Evolutionary conservation across 495 filamentous ascomycete genomes (phyloP).

Genomic region (Talaromyces adpressus): DNA sequence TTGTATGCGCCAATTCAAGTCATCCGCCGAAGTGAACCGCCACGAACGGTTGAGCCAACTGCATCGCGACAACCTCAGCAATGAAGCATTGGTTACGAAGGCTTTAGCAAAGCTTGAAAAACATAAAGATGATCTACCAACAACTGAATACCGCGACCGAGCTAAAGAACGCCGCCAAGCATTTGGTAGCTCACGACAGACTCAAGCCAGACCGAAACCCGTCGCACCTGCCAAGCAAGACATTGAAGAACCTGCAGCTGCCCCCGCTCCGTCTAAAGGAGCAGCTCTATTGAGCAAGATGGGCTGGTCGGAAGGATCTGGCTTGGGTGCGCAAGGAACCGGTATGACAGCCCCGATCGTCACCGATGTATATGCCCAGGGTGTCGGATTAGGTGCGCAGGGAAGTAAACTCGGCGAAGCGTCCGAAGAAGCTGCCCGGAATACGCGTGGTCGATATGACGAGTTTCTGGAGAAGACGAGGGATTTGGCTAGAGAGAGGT

Average conservation of each 20-base stretch:
- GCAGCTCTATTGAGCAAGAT: slow-evolving; percentile 81
- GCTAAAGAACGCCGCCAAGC: slow-evolving; percentile 74
- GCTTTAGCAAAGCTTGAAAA: slow-evolving; percentile 54
- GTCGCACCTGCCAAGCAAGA: slow-evolving; percentile 20
- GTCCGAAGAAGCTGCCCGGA: slow-evolving; percentile 65
- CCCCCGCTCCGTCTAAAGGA: slow-evolving; percentile 61
- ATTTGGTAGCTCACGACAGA: slow-evolving; percentile 59
- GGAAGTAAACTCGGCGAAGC: slow-evolving; percentile 83
- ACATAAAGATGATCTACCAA: slow-evolving; percentile 25
- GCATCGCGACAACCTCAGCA: slow-evolving; percentile 63
- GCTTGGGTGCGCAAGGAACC: slow-evolving; percentile 72
- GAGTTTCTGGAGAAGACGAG: slow-evolving; percentile 75
- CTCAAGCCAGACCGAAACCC: slow-evolving; percentile 31
- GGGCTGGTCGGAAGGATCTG: slow-evolving; percentile 78
- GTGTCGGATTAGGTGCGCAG: slow-evolving; percentile 80
- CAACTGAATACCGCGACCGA: slow-evolving; percentile 67
- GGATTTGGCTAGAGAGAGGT: slow-evolving; percentile 74
- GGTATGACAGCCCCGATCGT: slow-evolving; percentile 72
- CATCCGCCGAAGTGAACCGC: slow-evolving; percentile 56
- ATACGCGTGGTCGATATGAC: slow-evolving; percentile 59
- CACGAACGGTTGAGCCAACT: slow-evolving; percentile 73
- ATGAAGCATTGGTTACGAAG: slow-evolving; percentile 49
- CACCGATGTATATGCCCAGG: slow-evolving; percentile 71
- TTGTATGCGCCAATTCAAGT: slow-evolving; percentile 69
- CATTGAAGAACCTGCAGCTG: slow-evolving; percentile 20